Evolutionary conservation across 257 asterid genomes (phyloP).

Genomic region (Nicotiana sylvestris): DNA sequence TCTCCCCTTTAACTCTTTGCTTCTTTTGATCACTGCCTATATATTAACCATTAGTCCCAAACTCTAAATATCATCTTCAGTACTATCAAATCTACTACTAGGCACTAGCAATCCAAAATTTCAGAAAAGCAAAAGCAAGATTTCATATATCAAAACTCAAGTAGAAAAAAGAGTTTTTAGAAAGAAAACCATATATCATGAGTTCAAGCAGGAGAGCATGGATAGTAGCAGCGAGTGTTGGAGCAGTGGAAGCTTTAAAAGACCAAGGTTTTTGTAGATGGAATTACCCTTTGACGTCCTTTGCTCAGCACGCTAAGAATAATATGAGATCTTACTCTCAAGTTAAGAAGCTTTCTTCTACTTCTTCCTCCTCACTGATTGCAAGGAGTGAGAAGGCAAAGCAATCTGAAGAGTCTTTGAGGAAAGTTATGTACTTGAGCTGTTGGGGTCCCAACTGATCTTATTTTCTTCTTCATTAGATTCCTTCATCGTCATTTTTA

Average conservation of each 20-base stretch:
- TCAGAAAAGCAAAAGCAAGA: neutral
- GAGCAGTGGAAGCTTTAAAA: conserved; percentile 20
- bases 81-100: neutral
- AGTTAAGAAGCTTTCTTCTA: conserved; percentile 3
- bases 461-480: neutral
- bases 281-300: conserved; percentile 11
- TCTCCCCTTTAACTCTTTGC: neutral
- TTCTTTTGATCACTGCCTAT: neutral
- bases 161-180: neutral
- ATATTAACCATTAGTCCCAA: neutral
- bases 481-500: neutral
- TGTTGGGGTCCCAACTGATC: conserved; percentile 23
- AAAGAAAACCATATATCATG: conserved; percentile 5
- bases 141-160: neutral
- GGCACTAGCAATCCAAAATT: neutral
- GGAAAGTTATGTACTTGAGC: conserved; percentile 30
- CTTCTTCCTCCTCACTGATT: conserved; percentile 5
- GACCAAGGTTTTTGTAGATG: conserved; percentile 23
- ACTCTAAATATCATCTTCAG: neutral
- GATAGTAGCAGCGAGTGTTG: conserved; percentile 23
- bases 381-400: neutral
- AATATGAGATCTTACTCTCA: conserved; percentile 9
- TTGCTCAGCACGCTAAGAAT: conserved; percentile 14
- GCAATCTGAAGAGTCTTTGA: conserved; percentile 21
- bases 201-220: conserved; percentile 21